Evolutionary conservation across 208 protist species (phyloP).

Genomic region (Wallacemonas sp.): DNA sequence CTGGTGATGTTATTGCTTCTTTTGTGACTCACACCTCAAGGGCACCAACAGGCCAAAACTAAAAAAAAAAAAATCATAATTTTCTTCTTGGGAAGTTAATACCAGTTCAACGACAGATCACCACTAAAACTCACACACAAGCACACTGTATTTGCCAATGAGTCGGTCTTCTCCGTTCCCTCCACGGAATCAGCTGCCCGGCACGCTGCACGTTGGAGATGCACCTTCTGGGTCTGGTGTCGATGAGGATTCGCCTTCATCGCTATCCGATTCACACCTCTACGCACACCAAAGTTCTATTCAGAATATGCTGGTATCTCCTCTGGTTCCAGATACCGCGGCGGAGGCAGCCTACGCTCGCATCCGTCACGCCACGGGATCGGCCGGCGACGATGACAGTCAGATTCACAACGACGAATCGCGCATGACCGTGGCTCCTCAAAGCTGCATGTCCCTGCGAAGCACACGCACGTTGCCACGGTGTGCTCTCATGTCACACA

Average conservation of each 20-base stretch:
- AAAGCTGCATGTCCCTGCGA: background rate
- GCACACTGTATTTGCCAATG: too few species aligned
- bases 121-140: background rate
- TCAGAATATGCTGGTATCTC: background rate
- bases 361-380: background rate
- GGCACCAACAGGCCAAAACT: too few species aligned
- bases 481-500: constrained; percentile 11
- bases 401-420: background rate
- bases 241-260: background rate
- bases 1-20: too few species aligned
- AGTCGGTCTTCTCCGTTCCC: constrained; percentile 16
- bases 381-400: background rate
- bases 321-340: background rate
- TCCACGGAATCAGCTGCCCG: background rate
- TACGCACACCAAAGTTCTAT: background rate
- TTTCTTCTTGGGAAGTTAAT: background rate
- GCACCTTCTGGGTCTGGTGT: too few species aligned
- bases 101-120: background rate
- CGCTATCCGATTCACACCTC: background rate
- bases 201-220: background rate
- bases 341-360: background rate
- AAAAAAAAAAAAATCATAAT: too few species aligned
- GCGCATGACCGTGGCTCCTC: constrained; percentile 1
- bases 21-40: too few species aligned
- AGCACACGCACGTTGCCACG: background rate